Percentiles rank a stretch among this genome's conserved stretches.
Conservation (phyloP, 2,329 filamentous ascomycete genomes). For the Aspergillus sp. region DNA sequence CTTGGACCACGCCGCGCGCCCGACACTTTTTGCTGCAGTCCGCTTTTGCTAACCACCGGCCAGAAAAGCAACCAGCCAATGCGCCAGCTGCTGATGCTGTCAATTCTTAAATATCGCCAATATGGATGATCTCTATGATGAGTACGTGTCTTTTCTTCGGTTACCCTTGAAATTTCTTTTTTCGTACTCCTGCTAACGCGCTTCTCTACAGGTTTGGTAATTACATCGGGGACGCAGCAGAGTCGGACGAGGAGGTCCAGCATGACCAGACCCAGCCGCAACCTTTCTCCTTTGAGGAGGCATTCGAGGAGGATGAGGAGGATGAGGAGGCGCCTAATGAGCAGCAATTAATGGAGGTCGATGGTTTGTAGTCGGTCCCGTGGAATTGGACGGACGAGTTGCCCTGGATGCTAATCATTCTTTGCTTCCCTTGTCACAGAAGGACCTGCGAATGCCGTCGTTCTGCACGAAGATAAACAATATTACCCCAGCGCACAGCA, state of each 20-base stretch:
- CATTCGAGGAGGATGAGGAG: slow-evolving; percentile 54
- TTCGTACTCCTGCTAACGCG: neutral
- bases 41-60: too few species aligned
- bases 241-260: slow-evolving; percentile 77
- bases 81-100: neutral
- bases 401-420: too few species aligned
- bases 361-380: slow-evolving; percentile 47
- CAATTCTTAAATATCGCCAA: slow-evolving; percentile 4
- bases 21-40: too few species aligned
- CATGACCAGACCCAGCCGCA: slow-evolving; percentile 68
- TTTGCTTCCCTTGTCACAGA: slow-evolving; percentile 48
- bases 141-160: slow-evolving; percentile 46
- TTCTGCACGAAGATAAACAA: slow-evolving; percentile 97
- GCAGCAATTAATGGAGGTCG: slow-evolving; percentile 88
- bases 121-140: slow-evolving; percentile 95
- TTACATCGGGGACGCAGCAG: slow-evolving; percentile 89
- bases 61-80: neutral
- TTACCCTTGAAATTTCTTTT: too few species aligned
- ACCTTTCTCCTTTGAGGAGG: slow-evolving; percentile 69
- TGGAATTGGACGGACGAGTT: neutral
- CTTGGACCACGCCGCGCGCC: too few species aligned
- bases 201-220: slow-evolving; percentile 70
- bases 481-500: slow-evolving; percentile 98
- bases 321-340: slow-evolving; percentile 53
- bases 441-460: slow-evolving; percentile 89